A percentile compares a stretch with the other conserved stretches of the same genome.
phyloP scores from a whole-genome alignment of 495 filamentous ascomycete genomes.

The Lindgomyces ingoldianus region DNA sequence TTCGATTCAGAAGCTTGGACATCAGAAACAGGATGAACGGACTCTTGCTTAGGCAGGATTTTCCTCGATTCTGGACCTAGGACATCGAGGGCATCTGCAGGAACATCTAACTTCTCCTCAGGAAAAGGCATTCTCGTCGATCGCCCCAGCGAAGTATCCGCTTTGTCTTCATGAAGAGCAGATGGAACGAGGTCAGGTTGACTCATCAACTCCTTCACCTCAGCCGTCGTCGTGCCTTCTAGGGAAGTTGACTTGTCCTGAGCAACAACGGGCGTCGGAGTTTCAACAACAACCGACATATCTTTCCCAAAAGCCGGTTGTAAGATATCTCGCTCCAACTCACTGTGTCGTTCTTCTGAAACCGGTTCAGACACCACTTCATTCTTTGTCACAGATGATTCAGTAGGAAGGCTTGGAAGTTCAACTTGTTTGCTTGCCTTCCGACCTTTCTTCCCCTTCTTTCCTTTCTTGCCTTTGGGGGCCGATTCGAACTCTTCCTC shows the following conservation, averaged over 20 bases:
- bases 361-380: not conserved
- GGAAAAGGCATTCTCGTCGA: not conserved
- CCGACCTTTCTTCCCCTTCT: constrained; percentile 39
- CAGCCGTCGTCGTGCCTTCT: not conserved
- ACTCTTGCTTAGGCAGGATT: too few species aligned
- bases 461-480: constrained; percentile 35
- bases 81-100: too few species aligned
- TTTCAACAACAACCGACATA: not conserved
- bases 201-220: not conserved
- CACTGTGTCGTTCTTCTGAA: not conserved
- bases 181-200: not conserved
- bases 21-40: too few species aligned
- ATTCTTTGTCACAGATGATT: not conserved
- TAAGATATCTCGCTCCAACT: constrained; percentile 9
- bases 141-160: not conserved
- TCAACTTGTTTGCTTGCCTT: constrained; percentile 10
- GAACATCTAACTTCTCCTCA: not conserved
- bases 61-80: not conserved
- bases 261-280: not conserved
- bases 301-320: not conserved
- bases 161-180: not conserved
- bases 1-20: not conserved
- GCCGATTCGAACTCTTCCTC: constrained; percentile 14
- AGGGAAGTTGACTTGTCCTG: not conserved
- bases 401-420: not conserved